These are phyloP conservation scores for Schwanniomyces occidentalis DNA, from an alignment of 805 yeast genomes.

Conservation along the genomic window DNA sequence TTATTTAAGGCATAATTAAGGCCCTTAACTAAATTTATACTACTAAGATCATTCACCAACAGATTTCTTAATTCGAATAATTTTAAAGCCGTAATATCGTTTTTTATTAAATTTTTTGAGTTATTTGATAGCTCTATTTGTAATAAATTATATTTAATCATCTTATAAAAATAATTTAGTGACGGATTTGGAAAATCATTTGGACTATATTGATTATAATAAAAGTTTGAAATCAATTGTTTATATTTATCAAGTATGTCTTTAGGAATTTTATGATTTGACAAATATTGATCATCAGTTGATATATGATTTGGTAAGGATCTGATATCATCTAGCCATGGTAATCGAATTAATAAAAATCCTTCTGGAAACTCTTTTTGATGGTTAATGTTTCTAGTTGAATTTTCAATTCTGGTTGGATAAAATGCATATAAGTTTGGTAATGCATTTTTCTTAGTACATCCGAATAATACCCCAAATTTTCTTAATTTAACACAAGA, in stretches of 20 bases:
- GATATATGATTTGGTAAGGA: constrained; percentile 50
- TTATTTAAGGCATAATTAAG: no score
- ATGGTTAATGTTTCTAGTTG: constrained; percentile 15
- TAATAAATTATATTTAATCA: constrained; percentile 63
- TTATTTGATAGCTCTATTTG: constrained; percentile 36
- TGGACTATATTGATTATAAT: constrained; percentile 54
- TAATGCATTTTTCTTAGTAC: constrained; percentile 48
- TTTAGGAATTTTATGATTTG: constrained; percentile 6
- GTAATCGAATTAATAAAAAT: constrained; percentile 64
- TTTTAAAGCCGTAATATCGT: constrained; percentile 21
- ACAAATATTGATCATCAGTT: constrained; percentile 12
- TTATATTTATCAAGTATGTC: constrained; percentile 20
- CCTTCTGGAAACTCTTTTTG: constrained; percentile 62
- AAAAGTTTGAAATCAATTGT: constrained; percentile 37
- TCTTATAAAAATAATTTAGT: constrained; percentile 63
- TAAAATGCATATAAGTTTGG: constrained; percentile 62
- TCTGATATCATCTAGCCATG: constrained; percentile 76
- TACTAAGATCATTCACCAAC: constrained; percentile 9
- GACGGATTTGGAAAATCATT: constrained; percentile 62
- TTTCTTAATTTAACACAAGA: constrained; percentile 51
- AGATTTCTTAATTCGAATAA: constrained; percentile 11
- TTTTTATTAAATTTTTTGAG: constrained; percentile 15
- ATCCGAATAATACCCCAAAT: constrained; percentile 76
- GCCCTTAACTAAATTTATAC: no score
- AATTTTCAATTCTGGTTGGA: constrained; percentile 44